Conservation (phyloP, 441 rosid genomes). For the Erodium texanum region DNA sequence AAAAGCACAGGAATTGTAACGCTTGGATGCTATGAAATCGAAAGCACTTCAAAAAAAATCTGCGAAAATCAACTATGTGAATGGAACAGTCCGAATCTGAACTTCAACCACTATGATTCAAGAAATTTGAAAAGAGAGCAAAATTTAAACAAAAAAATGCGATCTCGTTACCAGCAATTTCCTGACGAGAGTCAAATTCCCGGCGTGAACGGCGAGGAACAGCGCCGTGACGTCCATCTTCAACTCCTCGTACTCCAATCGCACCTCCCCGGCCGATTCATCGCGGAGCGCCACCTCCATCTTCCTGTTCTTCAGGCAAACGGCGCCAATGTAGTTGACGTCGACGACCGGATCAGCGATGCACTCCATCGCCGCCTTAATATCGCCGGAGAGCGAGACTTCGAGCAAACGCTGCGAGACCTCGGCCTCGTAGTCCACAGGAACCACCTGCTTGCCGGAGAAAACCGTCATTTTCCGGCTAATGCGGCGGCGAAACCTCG, state of each 20-base stretch:
- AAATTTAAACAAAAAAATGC: not conserved
- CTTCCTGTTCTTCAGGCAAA: slow-evolving; percentile 56
- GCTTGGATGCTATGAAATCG: not conserved
- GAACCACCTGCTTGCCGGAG: slow-evolving; percentile 81
- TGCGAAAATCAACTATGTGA: slow-evolving; percentile 8
- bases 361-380: slow-evolving; percentile 46
- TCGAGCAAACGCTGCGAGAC: slow-evolving; percentile 81
- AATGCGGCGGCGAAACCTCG: not conserved
- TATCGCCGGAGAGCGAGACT: slow-evolving; percentile 55
- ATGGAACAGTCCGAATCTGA: slow-evolving; percentile 25
- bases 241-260: slow-evolving; percentile 67
- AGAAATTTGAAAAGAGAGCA: slow-evolving; percentile 9
- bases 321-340: slow-evolving; percentile 77
- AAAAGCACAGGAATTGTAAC: not conserved
- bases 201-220: slow-evolving; percentile 70
- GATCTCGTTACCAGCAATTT: slow-evolving; percentile 51
- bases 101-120: slow-evolving; percentile 16
- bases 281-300: slow-evolving; percentile 55
- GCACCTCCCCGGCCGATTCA: slow-evolving; percentile 54
- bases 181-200: slow-evolving; percentile 69
- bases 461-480: slow-evolving; percentile 54
- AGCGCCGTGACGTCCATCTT: slow-evolving; percentile 85
- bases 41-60: slow-evolving; percentile 2
- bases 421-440: slow-evolving; percentile 76
- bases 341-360: slow-evolving; percentile 65